phyloP scores from a whole-genome alignment of 2,329 filamentous ascomycete species.

The Apiospora pterosperma region DNA sequence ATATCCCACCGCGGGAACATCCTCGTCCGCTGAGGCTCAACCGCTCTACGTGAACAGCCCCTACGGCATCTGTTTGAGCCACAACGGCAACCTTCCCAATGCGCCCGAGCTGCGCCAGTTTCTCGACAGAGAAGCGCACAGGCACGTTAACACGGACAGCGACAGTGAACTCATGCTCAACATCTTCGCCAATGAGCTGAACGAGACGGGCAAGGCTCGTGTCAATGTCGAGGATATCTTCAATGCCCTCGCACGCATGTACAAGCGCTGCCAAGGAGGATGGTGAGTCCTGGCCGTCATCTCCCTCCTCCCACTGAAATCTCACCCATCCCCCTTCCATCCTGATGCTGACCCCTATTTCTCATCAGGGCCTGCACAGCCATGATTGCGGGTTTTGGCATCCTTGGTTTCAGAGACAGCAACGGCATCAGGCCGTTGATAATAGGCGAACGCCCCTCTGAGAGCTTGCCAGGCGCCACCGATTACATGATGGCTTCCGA shows the following conservation, averaged over 20 bases:
- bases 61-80: conserved; percentile 65
- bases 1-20: conserved; percentile 58
- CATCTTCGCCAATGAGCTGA: conserved; percentile 74
- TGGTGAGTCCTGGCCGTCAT: neutral
- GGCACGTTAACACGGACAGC: conserved; percentile 50
- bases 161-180: conserved; percentile 43
- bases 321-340: neutral
- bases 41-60: conserved; percentile 77
- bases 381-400: conserved; percentile 80
- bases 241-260: conserved; percentile 68
- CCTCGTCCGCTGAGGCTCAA: conserved; percentile 72
- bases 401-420: conserved; percentile 78
- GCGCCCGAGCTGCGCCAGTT: conserved; percentile 62
- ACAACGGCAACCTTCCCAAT: conserved; percentile 78
- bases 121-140: conserved; percentile 49
- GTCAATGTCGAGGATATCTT: conserved; percentile 81
- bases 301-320: neutral
- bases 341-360: conserved; percentile 59
- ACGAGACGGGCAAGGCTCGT: conserved; percentile 80
- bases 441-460: conserved; percentile 45
- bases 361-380: conserved; percentile 66
- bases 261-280: conserved; percentile 52
- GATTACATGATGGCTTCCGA: conserved; percentile 83
- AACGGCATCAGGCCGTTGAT: conserved; percentile 68
- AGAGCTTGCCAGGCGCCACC: conserved; percentile 48